Evolutionary conservation across 139 green algal genomes (phyloP).

Genomic region (Coelastrella sp.): DNA sequence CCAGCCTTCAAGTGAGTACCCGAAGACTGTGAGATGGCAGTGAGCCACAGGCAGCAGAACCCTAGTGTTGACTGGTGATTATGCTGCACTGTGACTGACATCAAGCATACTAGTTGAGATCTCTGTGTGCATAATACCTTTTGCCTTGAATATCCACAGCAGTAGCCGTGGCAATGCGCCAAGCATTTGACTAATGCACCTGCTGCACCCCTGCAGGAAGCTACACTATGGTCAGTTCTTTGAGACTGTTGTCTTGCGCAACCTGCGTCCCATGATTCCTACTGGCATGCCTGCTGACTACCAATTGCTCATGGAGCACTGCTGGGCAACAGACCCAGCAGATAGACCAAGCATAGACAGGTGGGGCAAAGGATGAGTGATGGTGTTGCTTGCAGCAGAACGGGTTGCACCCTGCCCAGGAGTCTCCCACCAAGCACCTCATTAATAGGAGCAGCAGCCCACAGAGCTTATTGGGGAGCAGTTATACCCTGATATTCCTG

Average conservation of each 20-base stretch:
- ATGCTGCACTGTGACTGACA: background rate
- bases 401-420: background rate
- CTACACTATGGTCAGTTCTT: slow-evolving; percentile 40
- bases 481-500: background rate
- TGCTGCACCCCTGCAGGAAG: background rate
- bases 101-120: background rate
- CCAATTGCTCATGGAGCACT: slow-evolving; percentile 5
- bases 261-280: slow-evolving; percentile 11
- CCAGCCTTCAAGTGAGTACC: slow-evolving; percentile 12
- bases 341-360: slow-evolving; percentile 14
- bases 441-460: background rate
- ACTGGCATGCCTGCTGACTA: slow-evolving; percentile 32
- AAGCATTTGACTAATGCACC: background rate
- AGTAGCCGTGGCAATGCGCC: background rate
- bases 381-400: background rate
- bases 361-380: background rate
- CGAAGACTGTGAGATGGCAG: background rate
- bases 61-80: background rate
- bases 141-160: background rate
- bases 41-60: no score
- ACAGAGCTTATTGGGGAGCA: background rate
- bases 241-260: slow-evolving; percentile 30
- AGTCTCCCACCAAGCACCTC: background rate
- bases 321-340: slow-evolving; percentile 24
- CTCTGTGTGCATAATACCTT: no score